Percentiles rank a stretch among this genome's conserved stretches.
Evolutionary conservation across 257 asterid genomes (phyloP).

Genomic region (Solanum medicagineum): DNA sequence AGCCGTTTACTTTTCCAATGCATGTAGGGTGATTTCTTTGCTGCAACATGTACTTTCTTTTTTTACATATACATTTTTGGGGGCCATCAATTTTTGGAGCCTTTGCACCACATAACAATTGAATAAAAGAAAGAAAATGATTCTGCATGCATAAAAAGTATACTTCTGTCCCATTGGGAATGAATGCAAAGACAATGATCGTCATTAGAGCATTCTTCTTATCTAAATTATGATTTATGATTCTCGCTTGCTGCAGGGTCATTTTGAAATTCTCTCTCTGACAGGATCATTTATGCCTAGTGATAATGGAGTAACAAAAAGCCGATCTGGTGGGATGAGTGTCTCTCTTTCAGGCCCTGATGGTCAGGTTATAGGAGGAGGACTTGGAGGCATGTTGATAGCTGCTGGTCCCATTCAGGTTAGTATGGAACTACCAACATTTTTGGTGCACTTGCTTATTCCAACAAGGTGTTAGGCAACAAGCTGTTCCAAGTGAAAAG

Average conservation of each 20-base stretch:
- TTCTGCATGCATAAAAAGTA: neutral
- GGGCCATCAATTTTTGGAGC: neutral
- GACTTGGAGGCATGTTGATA: slow-evolving; percentile 82
- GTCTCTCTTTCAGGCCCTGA: slow-evolving; percentile 84
- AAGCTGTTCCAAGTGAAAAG: neutral
- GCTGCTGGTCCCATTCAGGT: slow-evolving; percentile 91
- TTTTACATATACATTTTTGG: no score
- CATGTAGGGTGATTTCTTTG: neutral
- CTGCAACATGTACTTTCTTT: neutral
- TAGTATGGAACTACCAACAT: neutral
- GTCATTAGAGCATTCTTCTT: neutral
- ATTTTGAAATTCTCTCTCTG: slow-evolving; percentile 73
- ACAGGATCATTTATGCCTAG: slow-evolving; percentile 72
- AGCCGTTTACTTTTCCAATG: neutral
- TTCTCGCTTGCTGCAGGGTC: slow-evolving; percentile 42
- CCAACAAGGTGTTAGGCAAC: neutral
- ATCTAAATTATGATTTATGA: neutral
- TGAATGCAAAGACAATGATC: neutral
- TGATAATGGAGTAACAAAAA: slow-evolving; percentile 64
- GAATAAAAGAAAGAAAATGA: neutral
- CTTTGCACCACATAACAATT: neutral
- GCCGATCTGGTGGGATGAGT: slow-evolving; percentile 91
- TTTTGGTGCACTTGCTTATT: neutral
- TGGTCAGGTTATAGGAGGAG: slow-evolving; percentile 95
- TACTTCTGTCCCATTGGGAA: neutral